Percentiles rank a stretch among this genome's conserved stretches.
phyloP scores from a whole-genome alignment of 257 asterid genomes.

The Sherardia arvensis region DNA sequence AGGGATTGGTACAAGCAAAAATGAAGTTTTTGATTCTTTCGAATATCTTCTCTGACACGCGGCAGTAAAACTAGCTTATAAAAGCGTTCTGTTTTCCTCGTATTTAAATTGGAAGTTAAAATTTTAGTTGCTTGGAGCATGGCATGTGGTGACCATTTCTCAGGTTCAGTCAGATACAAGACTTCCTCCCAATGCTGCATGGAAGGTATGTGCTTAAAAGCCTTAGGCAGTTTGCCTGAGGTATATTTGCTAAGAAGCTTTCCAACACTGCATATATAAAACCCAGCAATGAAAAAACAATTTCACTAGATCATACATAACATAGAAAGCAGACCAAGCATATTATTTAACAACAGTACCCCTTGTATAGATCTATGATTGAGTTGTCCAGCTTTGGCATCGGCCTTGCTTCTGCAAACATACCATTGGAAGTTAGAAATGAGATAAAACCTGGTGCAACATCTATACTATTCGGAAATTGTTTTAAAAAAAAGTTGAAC shows the following conservation, averaged over 20 bases:
- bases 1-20: conserved; percentile 77
- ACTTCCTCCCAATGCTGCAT: conserved; percentile 80
- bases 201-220: conserved; percentile 77
- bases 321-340: not conserved
- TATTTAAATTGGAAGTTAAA: conserved; percentile 84
- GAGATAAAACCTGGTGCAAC: not conserved
- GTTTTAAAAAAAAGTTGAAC: not conserved
- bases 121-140: conserved; percentile 91
- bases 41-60: conserved; percentile 84
- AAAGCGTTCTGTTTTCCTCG: conserved; percentile 72
- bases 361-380: conserved; percentile 74
- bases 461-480: not conserved
- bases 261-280: conserved; percentile 53
- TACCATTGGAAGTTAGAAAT: conserved; percentile 2
- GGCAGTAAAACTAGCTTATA: conserved; percentile 85
- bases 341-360: conserved; percentile 32
- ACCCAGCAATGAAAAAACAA: not conserved
- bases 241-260: conserved; percentile 73
- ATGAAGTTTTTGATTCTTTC: conserved; percentile 76
- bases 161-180: conserved; percentile 74
- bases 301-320: not conserved
- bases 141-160: conserved; percentile 89
- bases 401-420: conserved; percentile 45
- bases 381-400: conserved; percentile 66
- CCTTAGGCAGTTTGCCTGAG: conserved; percentile 84